Evolutionary conservation across 176 grass and related monocot genomes (phyloP).

Genomic region (Tuctoria greenei): DNA sequence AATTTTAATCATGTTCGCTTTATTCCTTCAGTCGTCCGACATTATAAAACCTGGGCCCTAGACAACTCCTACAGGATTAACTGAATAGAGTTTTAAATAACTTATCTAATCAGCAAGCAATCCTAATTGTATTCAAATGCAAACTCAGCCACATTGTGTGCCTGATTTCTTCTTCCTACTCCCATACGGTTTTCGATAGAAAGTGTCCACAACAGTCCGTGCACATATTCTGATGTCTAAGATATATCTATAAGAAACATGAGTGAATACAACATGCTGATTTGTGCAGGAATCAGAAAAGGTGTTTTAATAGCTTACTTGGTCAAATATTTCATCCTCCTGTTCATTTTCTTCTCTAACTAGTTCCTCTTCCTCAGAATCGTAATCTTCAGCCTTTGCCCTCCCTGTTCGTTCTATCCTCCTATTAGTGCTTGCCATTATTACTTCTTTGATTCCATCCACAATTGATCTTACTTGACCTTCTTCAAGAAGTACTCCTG

Average conservation of each 20-base stretch:
- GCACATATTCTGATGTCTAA: slow-evolving; percentile 8
- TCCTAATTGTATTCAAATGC: no score
- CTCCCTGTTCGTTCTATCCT: slow-evolving; percentile 65
- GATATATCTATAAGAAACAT: neutral
- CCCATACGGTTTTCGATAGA: no score
- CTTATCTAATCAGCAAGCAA: no score
- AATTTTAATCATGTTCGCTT: no score
- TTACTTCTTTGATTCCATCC: slow-evolving; percentile 72
- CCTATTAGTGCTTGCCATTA: slow-evolving; percentile 57
- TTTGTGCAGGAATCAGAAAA: slow-evolving; percentile 14
- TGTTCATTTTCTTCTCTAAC: slow-evolving; percentile 85
- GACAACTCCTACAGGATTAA: no score
- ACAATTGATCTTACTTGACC: slow-evolving; percentile 65
- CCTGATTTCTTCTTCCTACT: no score
- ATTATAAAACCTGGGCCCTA: no score
- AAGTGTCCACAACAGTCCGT: no score
- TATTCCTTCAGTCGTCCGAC: no score
- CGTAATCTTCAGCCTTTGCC: slow-evolving; percentile 61
- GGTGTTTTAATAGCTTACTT: slow-evolving; percentile 48
- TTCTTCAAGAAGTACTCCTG: slow-evolving; percentile 64
- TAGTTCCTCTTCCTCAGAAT: slow-evolving; percentile 81
- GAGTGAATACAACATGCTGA: neutral
- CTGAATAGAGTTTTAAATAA: no score
- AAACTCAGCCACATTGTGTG: no score
- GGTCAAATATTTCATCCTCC: slow-evolving; percentile 86